These are phyloP conservation scores for Pseudodiploospora longispora DNA, from an alignment of 2,329 filamentous ascomycete genomes.

Conservation along the genomic window DNA sequence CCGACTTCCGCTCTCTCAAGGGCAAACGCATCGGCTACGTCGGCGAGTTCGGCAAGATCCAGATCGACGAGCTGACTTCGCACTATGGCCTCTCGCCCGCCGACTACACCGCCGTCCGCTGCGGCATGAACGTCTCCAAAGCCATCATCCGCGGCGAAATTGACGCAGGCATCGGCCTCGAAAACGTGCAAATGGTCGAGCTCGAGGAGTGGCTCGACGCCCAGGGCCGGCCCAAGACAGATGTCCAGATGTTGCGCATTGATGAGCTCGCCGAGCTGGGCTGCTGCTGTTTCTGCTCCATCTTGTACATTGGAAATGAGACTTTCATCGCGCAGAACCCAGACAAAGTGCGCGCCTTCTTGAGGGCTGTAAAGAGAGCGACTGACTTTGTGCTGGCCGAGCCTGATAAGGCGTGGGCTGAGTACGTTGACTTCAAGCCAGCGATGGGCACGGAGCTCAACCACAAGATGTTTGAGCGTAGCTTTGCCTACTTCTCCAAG, in stretches of 20 bases:
- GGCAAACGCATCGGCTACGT: constrained; percentile 74
- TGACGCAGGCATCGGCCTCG: constrained; percentile 67
- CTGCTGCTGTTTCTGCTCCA: constrained; percentile 78
- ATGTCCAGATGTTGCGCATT: constrained; percentile 75
- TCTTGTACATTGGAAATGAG: constrained; percentile 75
- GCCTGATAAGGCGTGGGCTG: constrained; percentile 55
- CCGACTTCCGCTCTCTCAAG: constrained; percentile 66
- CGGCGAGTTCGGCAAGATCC: constrained; percentile 75
- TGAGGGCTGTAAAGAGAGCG: constrained; percentile 65
- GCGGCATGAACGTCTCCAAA: constrained; percentile 74
- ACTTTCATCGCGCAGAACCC: constrained; percentile 57
- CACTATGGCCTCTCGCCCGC: constrained; percentile 66
- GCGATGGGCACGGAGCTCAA: constrained; percentile 60
- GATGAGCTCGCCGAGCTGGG: constrained; percentile 72
- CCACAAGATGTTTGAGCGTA: constrained; percentile 72
- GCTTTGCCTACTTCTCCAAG: constrained; percentile 66
- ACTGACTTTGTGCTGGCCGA: constrained; percentile 62
- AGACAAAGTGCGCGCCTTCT: constrained; percentile 57
- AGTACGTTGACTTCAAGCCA: constrained; percentile 66
- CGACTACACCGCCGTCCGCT: constrained; percentile 70
- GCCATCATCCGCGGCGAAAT: constrained; percentile 66
- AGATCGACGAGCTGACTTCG: constrained; percentile 72
- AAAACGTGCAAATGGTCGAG: constrained; percentile 80
- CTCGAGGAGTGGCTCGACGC: constrained; percentile 64
- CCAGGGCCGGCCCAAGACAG: constrained; percentile 53